Conservation (phyloP, 116 monocot species). For the Cymodocea nodosa region DNA sequence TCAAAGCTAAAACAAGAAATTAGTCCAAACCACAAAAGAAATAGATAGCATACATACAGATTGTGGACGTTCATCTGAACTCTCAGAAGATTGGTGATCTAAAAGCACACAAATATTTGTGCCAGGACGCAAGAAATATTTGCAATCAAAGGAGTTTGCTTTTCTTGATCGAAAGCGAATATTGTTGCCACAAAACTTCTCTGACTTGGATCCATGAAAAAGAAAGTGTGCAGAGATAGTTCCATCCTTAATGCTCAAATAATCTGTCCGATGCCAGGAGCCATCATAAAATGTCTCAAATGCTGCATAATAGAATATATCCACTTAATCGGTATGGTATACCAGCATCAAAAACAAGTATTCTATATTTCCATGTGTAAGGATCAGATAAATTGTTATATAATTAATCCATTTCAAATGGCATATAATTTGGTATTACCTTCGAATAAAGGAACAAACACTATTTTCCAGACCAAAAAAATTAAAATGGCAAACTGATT, state of each 20-base stretch:
- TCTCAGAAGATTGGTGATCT: conserved; percentile 18
- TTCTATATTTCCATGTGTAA: no score
- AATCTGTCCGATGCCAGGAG: conserved; percentile 43
- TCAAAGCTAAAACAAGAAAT: no score
- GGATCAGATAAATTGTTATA: no score
- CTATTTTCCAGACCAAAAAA: no score
- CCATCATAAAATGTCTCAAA: conserved; percentile 59
- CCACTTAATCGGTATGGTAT: no score
- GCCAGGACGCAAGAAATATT: conserved; percentile 25
- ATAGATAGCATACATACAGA: conserved; percentile 10
- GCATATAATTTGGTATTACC: no score
- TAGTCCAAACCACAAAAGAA: no score
- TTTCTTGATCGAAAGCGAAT: conserved; percentile 53
- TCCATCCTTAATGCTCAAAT: conserved; percentile 37
- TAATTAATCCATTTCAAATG: no score
- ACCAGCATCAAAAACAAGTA: no score
- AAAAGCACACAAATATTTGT: conserved; percentile 49
- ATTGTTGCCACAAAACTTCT: conserved; percentile 23
- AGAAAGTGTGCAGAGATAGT: conserved; percentile 11
- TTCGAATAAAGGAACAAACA: no score
- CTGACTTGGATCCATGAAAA: conserved; percentile 7
- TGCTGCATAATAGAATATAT: conserved; percentile 26
- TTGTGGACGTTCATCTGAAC: conserved; percentile 5
- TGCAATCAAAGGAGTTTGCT: conserved; percentile 40
- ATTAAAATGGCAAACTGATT: no score